Evolutionary conservation across 2,329 filamentous ascomycete genomes (phyloP).

Genomic region (Apiospora phragmitis): DNA sequence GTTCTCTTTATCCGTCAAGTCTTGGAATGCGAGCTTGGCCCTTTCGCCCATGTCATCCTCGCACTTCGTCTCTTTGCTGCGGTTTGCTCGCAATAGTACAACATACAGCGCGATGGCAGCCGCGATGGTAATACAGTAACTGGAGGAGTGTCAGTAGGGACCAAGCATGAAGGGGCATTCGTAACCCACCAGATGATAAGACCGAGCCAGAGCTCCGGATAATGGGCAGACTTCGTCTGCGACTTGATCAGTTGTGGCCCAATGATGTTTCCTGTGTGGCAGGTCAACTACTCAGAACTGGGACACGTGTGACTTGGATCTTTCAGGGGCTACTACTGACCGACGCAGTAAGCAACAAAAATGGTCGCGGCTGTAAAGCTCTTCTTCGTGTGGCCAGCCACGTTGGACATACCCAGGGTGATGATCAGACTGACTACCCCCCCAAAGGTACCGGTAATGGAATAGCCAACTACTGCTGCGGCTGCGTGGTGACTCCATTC

Average conservation of each 20-base stretch:
- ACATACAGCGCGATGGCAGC: conserved; percentile 57
- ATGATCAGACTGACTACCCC: conserved; percentile 64
- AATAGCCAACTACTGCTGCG: conserved; percentile 69
- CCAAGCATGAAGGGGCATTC: background rate
- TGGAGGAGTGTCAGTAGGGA: conserved; percentile 29
- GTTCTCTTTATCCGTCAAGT: conserved; percentile 70
- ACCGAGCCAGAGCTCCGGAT: conserved; percentile 70
- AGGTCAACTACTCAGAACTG: background rate
- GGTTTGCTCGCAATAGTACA: conserved; percentile 61
- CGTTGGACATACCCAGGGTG: conserved; percentile 61
- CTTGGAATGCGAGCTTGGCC: conserved; percentile 65
- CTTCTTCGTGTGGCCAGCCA: conserved; percentile 77
- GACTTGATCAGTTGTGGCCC: conserved; percentile 71
- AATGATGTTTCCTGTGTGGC: conserved; percentile 63
- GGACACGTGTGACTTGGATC: background rate
- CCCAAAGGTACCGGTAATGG: conserved; percentile 72
- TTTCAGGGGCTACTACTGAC: conserved; percentile 14
- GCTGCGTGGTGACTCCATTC: conserved; percentile 64
- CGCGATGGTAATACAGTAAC: conserved; percentile 68
- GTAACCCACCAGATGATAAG: conserved; percentile 57
- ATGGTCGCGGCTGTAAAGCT: conserved; percentile 73
- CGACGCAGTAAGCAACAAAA: conserved; percentile 74
- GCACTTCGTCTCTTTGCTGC: conserved; percentile 42
- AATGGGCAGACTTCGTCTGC: conserved; percentile 65
- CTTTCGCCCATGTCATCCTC: conserved; percentile 60